Conservation (phyloP, 2,329 filamentous ascomycete species). For the Beauveria varroae region DNA sequence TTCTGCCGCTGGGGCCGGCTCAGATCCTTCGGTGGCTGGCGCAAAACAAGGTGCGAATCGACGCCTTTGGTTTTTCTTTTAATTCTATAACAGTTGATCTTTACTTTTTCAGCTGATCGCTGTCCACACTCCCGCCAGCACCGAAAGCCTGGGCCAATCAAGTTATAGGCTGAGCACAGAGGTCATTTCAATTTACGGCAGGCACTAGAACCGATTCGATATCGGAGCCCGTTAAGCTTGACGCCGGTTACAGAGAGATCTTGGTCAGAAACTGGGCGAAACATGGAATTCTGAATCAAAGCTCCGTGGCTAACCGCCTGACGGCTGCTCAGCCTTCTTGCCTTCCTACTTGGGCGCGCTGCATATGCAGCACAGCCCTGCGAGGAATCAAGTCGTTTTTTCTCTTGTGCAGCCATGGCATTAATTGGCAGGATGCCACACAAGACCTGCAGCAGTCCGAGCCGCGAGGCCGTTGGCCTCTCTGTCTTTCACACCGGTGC, state of each 20-base stretch:
- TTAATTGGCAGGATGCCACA: not conserved
- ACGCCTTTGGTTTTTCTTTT: not conserved
- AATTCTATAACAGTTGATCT: not conserved
- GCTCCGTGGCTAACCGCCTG: not conserved
- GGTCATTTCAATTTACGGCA: too few species aligned
- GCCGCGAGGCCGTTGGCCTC: not conserved
- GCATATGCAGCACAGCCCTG: constrained; percentile 3
- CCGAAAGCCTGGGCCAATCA: too few species aligned
- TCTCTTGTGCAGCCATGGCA: not conserved
- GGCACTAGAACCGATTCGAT: too few species aligned
- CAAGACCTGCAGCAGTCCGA: not conserved
- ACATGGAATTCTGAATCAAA: not conserved
- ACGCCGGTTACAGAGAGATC: too few species aligned
- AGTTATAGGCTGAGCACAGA: too few species aligned
- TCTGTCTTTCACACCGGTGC: not conserved
- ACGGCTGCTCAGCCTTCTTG: not conserved
- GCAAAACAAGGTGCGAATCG: not conserved
- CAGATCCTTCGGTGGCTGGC: not conserved
- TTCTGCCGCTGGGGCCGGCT: not conserved
- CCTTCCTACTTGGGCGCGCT: not conserved
- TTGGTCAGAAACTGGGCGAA: too few species aligned
- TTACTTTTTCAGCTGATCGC: not conserved
- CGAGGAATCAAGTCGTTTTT: not conserved
- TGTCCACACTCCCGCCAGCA: too few species aligned
- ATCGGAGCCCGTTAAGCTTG: too few species aligned